Conservation (phyloP, 2,329 filamentous ascomycete species). For the Alternaria atra region DNA sequence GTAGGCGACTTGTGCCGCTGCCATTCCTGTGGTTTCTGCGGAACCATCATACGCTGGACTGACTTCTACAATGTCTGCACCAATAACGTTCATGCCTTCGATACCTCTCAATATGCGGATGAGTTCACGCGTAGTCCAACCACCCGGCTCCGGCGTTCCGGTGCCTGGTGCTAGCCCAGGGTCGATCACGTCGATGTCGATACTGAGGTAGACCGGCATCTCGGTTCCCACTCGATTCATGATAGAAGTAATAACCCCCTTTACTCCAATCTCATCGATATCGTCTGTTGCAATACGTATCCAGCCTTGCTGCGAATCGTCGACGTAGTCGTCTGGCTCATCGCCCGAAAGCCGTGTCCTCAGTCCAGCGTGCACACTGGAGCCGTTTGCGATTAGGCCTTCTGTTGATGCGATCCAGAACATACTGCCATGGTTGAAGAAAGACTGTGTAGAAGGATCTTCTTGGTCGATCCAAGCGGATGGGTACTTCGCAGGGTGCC, state of each 20-base stretch:
- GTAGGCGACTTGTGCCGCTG: conserved; percentile 83
- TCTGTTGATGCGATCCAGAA: conserved; percentile 89
- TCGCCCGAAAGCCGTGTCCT: conserved; percentile 76
- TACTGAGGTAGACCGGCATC: conserved; percentile 80
- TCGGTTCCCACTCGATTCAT: conserved; percentile 75
- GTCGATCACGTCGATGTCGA: conserved; percentile 85
- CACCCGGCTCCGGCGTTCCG: conserved; percentile 88
- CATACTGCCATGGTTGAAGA: conserved; percentile 90
- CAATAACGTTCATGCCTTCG: conserved; percentile 84
- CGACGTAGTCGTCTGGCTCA: conserved; percentile 74
- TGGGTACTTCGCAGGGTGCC: conserved; percentile 83
- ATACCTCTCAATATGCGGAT: conserved; percentile 84
- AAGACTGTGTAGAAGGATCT: conserved; percentile 67
- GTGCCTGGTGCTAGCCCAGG: conserved; percentile 78
- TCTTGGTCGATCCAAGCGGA: conserved; percentile 70
- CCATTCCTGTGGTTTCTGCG: conserved; percentile 82
- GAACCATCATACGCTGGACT: conserved; percentile 83
- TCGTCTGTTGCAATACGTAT: conserved; percentile 83
- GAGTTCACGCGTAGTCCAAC: conserved; percentile 89
- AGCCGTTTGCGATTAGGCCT: conserved; percentile 77
- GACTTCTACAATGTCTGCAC: conserved; percentile 90
- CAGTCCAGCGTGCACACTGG: conserved; percentile 82
- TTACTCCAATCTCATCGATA: conserved; percentile 81
- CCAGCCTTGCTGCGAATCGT: conserved; percentile 78
- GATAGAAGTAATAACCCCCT: conserved; percentile 75